A percentile compares a stretch with the other conserved stretches of the same genome.
Evolutionary conservation across 306 rosid genomes (phyloP).

Genomic region (Astragalus glycyphyllos): DNA sequence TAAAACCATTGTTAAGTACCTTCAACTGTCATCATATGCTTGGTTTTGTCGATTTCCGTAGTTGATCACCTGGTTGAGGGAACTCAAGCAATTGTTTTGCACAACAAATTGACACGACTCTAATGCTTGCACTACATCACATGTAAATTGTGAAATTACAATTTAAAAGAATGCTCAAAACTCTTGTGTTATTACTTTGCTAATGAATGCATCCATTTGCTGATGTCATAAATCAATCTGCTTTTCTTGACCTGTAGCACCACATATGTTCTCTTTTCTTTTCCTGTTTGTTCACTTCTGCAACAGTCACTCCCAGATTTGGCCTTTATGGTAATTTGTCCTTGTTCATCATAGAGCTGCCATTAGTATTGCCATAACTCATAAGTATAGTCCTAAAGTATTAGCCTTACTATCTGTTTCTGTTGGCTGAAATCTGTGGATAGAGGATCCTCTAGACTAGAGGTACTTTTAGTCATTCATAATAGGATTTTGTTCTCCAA

Average conservation of each 20-base stretch:
- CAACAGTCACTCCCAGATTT: background rate
- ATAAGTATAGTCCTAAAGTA: background rate
- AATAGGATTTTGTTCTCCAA: too few species aligned
- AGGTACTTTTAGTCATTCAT: background rate
- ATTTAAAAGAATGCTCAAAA: background rate
- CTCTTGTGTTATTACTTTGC: background rate
- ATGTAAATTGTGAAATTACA: constrained; percentile 15
- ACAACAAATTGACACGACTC: background rate
- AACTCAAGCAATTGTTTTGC: background rate
- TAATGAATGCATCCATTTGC: background rate
- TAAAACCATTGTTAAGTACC: background rate
- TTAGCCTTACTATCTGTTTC: background rate
- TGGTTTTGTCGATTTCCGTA: too few species aligned
- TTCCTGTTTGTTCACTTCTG: too few species aligned
- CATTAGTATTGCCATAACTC: too few species aligned
- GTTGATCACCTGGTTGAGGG: too few species aligned
- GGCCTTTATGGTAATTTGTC: background rate
- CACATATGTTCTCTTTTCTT: background rate
- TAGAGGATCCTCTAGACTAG: background rate
- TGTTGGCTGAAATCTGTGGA: background rate
- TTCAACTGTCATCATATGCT: background rate
- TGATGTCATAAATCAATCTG: too few species aligned
- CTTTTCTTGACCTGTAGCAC: too few species aligned
- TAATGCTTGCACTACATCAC: background rate
- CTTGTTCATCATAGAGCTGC: background rate